Percentiles rank a stretch among this genome's conserved stretches.
Conservation (phyloP, 768 basidiomycete species). For the Lentinula detonsa region DNA sequence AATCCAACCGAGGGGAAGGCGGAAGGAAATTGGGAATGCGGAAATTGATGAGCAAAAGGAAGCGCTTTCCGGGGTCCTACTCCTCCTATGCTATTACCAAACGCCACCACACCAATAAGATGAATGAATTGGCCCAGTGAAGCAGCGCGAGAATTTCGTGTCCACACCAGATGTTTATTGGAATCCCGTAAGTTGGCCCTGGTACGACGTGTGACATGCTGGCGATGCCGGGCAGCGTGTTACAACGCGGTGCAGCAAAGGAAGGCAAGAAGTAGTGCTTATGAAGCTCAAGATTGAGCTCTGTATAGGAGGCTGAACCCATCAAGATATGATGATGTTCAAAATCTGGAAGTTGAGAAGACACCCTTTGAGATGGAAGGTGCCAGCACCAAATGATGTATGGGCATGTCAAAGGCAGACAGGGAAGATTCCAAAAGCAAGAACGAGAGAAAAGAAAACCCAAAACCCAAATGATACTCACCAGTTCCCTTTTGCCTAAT, state of each 20-base stretch:
- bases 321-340: too few relatives aligned
- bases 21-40: slow-evolving; percentile 23
- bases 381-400: too few relatives aligned
- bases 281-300: too few relatives aligned
- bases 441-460: neutral
- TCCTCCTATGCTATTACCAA: neutral
- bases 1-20: neutral
- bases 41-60: neutral
- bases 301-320: too few relatives aligned
- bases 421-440: neutral
- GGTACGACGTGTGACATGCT: neutral
- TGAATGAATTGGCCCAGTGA: neutral
- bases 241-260: too few relatives aligned
- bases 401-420: neutral
- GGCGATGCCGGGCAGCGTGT: too few relatives aligned
- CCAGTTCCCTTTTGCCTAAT: slow-evolving; percentile 27
- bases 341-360: too few relatives aligned
- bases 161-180: neutral
- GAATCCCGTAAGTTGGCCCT: neutral
- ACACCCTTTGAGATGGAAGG: too few relatives aligned
- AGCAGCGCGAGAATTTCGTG: neutral
- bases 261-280: too few relatives aligned
- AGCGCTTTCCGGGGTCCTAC: neutral
- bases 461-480: slow-evolving; percentile 7
- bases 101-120: neutral